Conservation (phyloP, 140 eudicot species). For the Flaveria floridana region DNA sequence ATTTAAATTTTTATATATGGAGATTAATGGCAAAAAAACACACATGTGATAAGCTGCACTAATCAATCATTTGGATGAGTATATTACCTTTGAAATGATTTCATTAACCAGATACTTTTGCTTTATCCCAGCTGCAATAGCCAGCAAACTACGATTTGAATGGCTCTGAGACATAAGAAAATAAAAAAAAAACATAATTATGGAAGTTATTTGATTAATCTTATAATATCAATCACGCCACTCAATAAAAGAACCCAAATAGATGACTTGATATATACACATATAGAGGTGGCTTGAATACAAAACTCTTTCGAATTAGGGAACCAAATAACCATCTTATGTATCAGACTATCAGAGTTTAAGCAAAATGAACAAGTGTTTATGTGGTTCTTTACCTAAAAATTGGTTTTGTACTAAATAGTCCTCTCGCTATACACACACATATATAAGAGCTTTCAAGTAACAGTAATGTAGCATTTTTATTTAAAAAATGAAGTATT, state of each 20-base stretch:
- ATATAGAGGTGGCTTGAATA: neutral
- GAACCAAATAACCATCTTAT: neutral
- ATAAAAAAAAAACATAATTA: neutral
- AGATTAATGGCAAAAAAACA: neutral
- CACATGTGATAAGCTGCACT: neutral
- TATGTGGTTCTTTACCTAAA: neutral
- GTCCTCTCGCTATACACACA: neutral
- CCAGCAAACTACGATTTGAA: slow-evolving; percentile 53
- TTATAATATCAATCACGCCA: neutral
- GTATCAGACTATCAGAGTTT: neutral
- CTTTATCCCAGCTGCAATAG: slow-evolving; percentile 81
- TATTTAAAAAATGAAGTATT: neutral
- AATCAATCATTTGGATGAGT: slow-evolving; percentile 2
- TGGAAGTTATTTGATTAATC: neutral
- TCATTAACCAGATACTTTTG: slow-evolving; percentile 60
- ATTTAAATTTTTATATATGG: neutral
- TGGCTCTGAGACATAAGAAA: slow-evolving; percentile 36
- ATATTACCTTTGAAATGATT: slow-evolving; percentile 69
- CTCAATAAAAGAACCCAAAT: neutral
- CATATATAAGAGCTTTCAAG: neutral
- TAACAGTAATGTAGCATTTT: neutral
- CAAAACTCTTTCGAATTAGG: neutral
- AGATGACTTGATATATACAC: too few relatives aligned
- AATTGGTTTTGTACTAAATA: neutral
- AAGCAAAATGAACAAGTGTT: neutral